Evolutionary conservation across 331 rosid species (phyloP), one percentile per base, ranked within the genome.

Genomic region (Rosa hybrid): DNA sequence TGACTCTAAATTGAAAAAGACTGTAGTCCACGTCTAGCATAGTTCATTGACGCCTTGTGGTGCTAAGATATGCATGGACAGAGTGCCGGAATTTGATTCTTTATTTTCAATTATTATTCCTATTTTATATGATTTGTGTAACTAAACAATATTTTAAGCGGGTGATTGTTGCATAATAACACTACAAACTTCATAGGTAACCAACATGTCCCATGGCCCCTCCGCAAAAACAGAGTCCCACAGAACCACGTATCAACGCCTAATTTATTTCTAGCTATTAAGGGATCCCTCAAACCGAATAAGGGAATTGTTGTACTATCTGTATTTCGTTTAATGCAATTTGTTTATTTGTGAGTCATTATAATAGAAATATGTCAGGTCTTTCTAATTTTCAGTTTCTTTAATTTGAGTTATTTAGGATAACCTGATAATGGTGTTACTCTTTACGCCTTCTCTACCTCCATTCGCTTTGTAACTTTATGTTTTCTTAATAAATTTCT

Each of bases 11-110:
- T 21, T 48, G 39, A 14, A 72, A 72, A 25, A 34, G 64, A 73
- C 77, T 51, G 77, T 49, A 51, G 68, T 74, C 78, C 50, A 74
- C 51, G 68, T 39, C 49, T 74, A 0, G 51, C 64, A 53, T 34
- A 20, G 2, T 53, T 54, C 67, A 18, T 53, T 53, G 77, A 73
- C 65, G 21, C 1, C n/a, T 20, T 34, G n/a, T 21, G n/a, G 20
- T 74, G 39, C 50, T 20, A 2, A 21, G 10, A 54, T 18, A 38
- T 30, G 39, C 7, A 54, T n/a, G 38, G n/a, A 51, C n/a, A 69
- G 0, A 5, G 77, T 72, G 77, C 30, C 16, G 45, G 48, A 72
- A 50, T 27, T 72, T 14, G 63, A 8, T 72, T 17, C 25, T 23
- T 12, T 34, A 16, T 51, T 2, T 51, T 17, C 17, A 73, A 51